Conservation (phyloP, 495 filamentous ascomycete genomes). For the Hypoxylon fuscum region DNA sequence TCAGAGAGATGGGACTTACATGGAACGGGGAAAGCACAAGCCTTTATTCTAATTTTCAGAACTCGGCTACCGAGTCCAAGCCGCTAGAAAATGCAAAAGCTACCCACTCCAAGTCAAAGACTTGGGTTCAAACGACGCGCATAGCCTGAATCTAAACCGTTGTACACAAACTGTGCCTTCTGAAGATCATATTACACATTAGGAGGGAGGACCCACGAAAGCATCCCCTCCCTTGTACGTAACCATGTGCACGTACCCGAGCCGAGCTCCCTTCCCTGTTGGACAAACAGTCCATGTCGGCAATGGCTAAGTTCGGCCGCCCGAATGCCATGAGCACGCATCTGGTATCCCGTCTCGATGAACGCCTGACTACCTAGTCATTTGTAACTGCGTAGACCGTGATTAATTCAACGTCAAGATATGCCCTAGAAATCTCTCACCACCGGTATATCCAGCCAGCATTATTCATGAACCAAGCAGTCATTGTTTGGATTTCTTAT, state of each 20-base stretch:
- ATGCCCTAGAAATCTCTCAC: slow-evolving; percentile 1
- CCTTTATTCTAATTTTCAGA: slow-evolving; percentile 15
- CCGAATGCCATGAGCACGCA: slow-evolving; percentile 1
- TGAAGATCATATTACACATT: slow-evolving; percentile 27
- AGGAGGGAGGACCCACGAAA: slow-evolving; percentile 15
- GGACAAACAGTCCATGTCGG: slow-evolving; percentile 7
- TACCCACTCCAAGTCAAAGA: neutral
- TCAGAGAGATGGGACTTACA: neutral
- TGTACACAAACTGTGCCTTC: slow-evolving; percentile 7
- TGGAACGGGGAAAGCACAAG: neutral
- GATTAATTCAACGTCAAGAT: neutral
- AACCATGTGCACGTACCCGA: slow-evolving; percentile 24
- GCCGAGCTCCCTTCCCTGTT: neutral
- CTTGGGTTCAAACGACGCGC: slow-evolving; percentile 27
- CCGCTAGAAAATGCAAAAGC: slow-evolving; percentile 5
- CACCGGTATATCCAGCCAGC: slow-evolving; percentile 6
- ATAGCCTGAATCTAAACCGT: slow-evolving; percentile 34
- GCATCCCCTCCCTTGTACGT: slow-evolving; percentile 15
- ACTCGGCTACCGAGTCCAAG: slow-evolving; percentile 16
- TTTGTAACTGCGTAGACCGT: neutral
- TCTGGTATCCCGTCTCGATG: slow-evolving; percentile 13
- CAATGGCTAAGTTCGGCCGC: neutral
- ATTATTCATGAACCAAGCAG: neutral
- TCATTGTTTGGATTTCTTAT: neutral
- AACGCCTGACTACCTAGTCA: slow-evolving; percentile 8